These are phyloP conservation scores for Nelumbo lutea DNA, from an alignment of 164 flowering plant species.

Conservation along the genomic window DNA sequence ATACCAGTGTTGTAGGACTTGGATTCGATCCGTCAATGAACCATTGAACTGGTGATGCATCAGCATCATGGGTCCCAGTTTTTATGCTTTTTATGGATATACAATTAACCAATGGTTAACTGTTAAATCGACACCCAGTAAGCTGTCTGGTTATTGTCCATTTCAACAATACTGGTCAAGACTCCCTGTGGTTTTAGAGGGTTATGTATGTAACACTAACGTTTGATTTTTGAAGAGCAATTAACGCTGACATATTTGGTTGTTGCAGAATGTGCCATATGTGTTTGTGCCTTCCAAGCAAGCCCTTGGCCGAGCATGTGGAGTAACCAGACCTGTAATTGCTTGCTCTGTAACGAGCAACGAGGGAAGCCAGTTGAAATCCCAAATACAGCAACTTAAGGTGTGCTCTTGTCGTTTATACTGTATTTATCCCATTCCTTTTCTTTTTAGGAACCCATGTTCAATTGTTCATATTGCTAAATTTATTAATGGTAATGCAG, in stretches of 20 bases:
- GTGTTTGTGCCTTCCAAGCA: constrained; percentile 36
- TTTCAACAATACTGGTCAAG: too few species aligned
- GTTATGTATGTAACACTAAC: too few species aligned
- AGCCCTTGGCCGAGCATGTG: constrained; percentile 91
- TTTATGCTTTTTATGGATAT: too few species aligned
- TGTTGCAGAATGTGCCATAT: constrained; percentile 75
- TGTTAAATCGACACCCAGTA: too few species aligned
- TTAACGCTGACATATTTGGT: not conserved
- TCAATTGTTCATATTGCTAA: not conserved
- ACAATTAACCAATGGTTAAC: too few species aligned
- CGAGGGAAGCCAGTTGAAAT: constrained; percentile 32
- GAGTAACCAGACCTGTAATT: constrained; percentile 83
- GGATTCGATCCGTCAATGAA: too few species aligned
- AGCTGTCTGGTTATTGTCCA: too few species aligned
- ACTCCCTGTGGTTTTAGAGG: too few species aligned
- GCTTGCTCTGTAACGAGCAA: constrained; percentile 81
- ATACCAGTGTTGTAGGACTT: too few species aligned
- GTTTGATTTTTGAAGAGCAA: not conserved
- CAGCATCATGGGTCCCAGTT: too few species aligned
- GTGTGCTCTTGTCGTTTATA: constrained; percentile 1
- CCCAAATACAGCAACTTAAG: constrained; percentile 26
- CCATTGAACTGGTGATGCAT: too few species aligned
- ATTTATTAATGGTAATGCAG: constrained; percentile 8
- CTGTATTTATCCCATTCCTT: not conserved
- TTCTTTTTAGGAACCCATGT: too few species aligned